A percentile compares a stretch with the other conserved stretches of the same genome.
Conservation (phyloP, 164 flowering plant genomes). For the Houttuynia cordata region DNA sequence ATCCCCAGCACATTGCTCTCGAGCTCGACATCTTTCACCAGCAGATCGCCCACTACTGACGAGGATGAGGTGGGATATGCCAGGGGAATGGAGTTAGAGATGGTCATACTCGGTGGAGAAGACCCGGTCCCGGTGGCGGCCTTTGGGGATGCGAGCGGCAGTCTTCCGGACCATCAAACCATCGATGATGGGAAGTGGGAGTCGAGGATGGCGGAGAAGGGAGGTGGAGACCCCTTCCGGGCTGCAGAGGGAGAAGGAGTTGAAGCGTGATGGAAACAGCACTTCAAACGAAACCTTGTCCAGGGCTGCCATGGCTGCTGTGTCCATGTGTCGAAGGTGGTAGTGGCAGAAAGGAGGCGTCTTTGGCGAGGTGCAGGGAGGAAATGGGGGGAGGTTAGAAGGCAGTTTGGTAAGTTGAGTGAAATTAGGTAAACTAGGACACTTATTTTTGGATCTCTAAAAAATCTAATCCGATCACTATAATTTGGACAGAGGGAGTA, state of each 20-base stretch:
- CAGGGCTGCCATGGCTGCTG: conserved; percentile 23
- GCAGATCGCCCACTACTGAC: conserved; percentile 70
- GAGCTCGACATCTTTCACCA: conserved; percentile 65
- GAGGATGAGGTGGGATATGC: conserved; percentile 55
- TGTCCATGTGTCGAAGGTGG: too few species aligned
- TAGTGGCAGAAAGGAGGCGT: too few species aligned
- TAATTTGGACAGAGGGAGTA: too few species aligned
- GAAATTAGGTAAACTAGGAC: too few species aligned
- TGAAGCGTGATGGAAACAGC: conserved; percentile 52
- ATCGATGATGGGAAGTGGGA: conserved; percentile 23
- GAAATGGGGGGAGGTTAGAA: too few species aligned
- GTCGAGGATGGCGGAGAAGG: conserved; percentile 55
- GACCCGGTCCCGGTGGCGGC: conserved; percentile 74
- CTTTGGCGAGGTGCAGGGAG: too few species aligned
- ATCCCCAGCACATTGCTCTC: conserved; percentile 9
- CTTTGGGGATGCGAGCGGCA: conserved; percentile 70
- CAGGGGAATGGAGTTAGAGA: conserved; percentile 43
- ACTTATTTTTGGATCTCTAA: too few species aligned
- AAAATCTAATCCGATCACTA: too few species aligned
- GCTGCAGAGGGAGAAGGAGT: conserved; percentile 63
- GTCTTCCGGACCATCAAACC: conserved; percentile 15
- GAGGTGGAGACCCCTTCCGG: conserved; percentile 10
- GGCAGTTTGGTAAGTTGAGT: too few species aligned
- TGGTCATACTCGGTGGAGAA: conserved; percentile 73
- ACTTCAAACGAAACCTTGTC: conserved; percentile 41